Percentiles rank a stretch among this genome's conserved stretches.
These are phyloP conservation scores for Sistotremastrum suecicum DNA, from an alignment of 768 basidiomycete species.

Conservation along the genomic window DNA sequence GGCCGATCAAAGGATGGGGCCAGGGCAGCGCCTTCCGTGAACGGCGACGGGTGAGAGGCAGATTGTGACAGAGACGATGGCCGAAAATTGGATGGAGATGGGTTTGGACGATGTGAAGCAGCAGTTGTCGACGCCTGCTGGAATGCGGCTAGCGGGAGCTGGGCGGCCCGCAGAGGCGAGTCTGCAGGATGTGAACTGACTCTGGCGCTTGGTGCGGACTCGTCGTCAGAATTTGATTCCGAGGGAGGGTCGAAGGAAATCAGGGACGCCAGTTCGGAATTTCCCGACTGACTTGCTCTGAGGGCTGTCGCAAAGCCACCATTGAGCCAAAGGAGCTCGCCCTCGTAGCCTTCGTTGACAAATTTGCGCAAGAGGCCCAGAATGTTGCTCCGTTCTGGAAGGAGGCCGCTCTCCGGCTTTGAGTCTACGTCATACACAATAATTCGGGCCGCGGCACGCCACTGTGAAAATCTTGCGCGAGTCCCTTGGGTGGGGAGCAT, in stretches of 20 bases:
- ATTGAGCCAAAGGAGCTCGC: conserved; percentile 61
- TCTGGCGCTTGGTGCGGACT: conserved; percentile 12
- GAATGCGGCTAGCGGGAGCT: conserved; percentile 23
- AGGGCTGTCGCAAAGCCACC: conserved; percentile 71
- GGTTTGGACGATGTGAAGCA: conserved; percentile 8
- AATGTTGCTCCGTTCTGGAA: conserved; percentile 55
- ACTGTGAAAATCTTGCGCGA: conserved; percentile 43
- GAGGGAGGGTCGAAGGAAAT: conserved; percentile 35
- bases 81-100: conserved; percentile 8
- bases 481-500: conserved; percentile 62
- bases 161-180: conserved; percentile 11
- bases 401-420: conserved; percentile 8
- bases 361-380: conserved; percentile 67
- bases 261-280: conserved; percentile 13
- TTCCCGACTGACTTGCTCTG: conserved; percentile 31
- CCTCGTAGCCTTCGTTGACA: conserved; percentile 37
- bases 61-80: conserved; percentile 16
- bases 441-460: conserved; percentile 46
- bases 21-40: conserved; percentile 7
- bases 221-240: conserved; percentile 37
- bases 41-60: background rate
- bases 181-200: background rate
- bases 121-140: conserved; percentile 16
- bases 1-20: conserved; percentile 13
- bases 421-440: conserved; percentile 84